Conservation (phyloP, 1,284 basidiomycete genomes). For the Phylloporus sp. region DNA sequence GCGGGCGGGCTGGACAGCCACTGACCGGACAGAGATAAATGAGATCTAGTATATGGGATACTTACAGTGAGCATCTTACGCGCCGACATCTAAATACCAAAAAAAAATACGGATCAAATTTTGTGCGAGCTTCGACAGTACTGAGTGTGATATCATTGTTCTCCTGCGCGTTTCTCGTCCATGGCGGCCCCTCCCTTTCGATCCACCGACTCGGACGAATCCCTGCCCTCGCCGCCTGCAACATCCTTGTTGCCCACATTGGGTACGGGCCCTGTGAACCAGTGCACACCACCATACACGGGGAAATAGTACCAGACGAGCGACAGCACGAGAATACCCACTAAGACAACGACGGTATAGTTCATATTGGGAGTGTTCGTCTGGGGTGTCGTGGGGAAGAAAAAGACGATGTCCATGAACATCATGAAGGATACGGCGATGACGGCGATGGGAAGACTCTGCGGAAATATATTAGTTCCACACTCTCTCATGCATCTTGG, state of each 20-base stretch:
- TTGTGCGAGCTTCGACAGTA: too few relatives aligned
- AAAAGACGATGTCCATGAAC: background rate
- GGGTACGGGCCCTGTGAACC: conserved; percentile 41
- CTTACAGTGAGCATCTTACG: too few relatives aligned
- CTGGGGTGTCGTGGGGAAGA: background rate
- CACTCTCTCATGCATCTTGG: background rate
- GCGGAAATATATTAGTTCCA: conserved; percentile 9
- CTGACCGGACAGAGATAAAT: too few relatives aligned
- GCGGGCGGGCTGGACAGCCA: too few relatives aligned
- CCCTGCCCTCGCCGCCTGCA: background rate
- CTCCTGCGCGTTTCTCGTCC: background rate
- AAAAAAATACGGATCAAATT: too few relatives aligned
- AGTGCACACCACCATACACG: conserved; percentile 57
- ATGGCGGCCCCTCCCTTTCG: background rate
- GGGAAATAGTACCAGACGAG: conserved; percentile 69
- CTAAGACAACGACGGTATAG: conserved; percentile 50
- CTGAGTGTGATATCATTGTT: too few relatives aligned
- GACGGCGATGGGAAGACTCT: conserved; percentile 59
- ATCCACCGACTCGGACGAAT: background rate
- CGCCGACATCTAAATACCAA: too few relatives aligned
- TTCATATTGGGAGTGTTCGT: conserved; percentile 51
- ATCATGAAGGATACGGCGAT: conserved; percentile 42
- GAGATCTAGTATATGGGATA: too few relatives aligned
- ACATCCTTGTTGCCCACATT: conserved; percentile 34
- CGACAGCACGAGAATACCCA: conserved; percentile 51